Conservation (phyloP, 805 yeast species). For the Kregervanrija fluxuum region DNA sequence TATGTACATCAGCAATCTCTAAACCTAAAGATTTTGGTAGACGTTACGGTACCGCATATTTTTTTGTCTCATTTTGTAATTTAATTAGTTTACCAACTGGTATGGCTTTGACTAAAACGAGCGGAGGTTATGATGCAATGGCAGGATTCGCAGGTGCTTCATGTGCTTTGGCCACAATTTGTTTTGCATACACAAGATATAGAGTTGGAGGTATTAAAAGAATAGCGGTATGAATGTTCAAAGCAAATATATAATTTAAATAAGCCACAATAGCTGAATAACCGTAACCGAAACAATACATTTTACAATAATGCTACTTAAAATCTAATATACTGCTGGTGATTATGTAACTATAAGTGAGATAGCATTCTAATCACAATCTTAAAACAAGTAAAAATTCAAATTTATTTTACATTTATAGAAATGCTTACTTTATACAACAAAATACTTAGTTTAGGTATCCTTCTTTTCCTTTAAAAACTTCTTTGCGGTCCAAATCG, state of each 20-base stretch:
- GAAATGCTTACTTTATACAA: too few species aligned
- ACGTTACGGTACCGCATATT: constrained; percentile 63
- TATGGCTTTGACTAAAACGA: constrained; percentile 24
- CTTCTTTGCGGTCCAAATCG: constrained; percentile 84
- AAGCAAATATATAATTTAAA: background rate
- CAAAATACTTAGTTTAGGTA: constrained; percentile 10
- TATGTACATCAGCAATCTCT: constrained; percentile 62
- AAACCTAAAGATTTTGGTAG: constrained; percentile 60
- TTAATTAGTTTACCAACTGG: constrained; percentile 44
- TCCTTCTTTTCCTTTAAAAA: constrained; percentile 65
- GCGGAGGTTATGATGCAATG: constrained; percentile 25
- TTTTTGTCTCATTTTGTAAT: constrained; percentile 35
- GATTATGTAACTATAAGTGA: too few species aligned
- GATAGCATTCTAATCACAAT: too few species aligned
- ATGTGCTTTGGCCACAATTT: constrained; percentile 16
- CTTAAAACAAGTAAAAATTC: too few species aligned
- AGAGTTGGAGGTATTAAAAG: constrained; percentile 18
- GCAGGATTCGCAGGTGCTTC: constrained; percentile 27
- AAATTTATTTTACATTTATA: too few species aligned
- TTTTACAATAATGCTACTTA: too few species aligned
- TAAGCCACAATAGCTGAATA: background rate
- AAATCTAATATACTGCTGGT: too few species aligned
- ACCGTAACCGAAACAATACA: background rate
- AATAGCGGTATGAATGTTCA: too few species aligned
- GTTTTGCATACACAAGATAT: constrained; percentile 16